Percentiles rank a stretch among this genome's conserved stretches.
phyloP scores from a whole-genome alignment of 306 rosid species.

The Vigna reflexopilosa region DNA sequence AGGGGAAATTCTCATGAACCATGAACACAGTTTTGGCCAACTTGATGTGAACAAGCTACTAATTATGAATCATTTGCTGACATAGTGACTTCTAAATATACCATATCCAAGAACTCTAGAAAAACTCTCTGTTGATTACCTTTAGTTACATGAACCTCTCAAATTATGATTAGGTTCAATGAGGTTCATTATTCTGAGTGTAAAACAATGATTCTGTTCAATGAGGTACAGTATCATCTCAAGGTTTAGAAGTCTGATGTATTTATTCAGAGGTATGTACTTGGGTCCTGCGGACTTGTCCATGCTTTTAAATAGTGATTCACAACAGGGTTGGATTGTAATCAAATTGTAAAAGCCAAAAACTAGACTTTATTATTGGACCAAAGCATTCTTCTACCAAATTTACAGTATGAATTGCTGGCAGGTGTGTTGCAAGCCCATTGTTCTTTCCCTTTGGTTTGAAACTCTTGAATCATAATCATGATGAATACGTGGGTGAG shows the following conservation, averaged over 20 bases:
- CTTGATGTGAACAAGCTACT: not conserved
- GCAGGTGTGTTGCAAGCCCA: too few relatives aligned
- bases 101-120: not conserved
- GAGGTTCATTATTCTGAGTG: too few relatives aligned
- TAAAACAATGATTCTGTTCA: too few relatives aligned
- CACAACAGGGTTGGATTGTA: not conserved
- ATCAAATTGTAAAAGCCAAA: not conserved
- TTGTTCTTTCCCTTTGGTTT: too few relatives aligned
- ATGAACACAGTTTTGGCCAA: not conserved
- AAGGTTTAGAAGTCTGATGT: not conserved
- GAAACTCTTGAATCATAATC: too few relatives aligned
- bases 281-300: not conserved
- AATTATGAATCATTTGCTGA: not conserved
- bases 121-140: not conserved
- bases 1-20: not conserved
- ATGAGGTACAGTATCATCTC: too few relatives aligned
- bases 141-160: too few relatives aligned
- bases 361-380: too few relatives aligned
- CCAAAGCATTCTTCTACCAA: too few relatives aligned
- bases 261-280: not conserved
- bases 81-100: not conserved
- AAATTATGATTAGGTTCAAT: too few relatives aligned
- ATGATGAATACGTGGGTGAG: too few relatives aligned
- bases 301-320: not conserved
- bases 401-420: too few relatives aligned